Evolutionary conservation across 1,284 basidiomycete species (phyloP).

Genomic region (Cutaneotrichosporon cavernicola): DNA sequence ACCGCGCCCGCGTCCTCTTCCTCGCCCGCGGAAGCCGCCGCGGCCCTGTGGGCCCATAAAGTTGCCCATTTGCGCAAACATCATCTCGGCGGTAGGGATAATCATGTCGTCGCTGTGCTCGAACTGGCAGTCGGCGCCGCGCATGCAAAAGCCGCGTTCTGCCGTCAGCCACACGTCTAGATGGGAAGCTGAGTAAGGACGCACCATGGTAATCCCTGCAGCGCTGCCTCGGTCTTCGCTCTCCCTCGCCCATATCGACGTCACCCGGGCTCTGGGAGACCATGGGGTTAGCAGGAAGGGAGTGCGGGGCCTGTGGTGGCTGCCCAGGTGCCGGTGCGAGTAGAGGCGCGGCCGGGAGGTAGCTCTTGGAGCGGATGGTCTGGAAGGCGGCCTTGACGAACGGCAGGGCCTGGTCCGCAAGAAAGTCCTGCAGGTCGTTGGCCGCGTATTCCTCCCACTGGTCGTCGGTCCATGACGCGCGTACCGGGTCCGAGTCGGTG

Average conservation of each 20-base stretch:
- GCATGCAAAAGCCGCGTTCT: slow-evolving; percentile 87
- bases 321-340: slow-evolving; percentile 5
- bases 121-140: slow-evolving; percentile 86
- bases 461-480: slow-evolving; percentile 65
- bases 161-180: slow-evolving; percentile 12
- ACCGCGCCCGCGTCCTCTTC: slow-evolving; percentile 52
- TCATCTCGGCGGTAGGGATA: slow-evolving; percentile 57
- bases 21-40: slow-evolving; percentile 41
- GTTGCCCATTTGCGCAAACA: slow-evolving; percentile 46
- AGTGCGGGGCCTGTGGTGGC: slow-evolving; percentile 1
- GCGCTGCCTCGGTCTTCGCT: slow-evolving; percentile 20
- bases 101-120: slow-evolving; percentile 70
- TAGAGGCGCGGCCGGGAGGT: slow-evolving; percentile 54
- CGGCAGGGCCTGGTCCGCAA: slow-evolving; percentile 75
- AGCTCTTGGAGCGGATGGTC: slow-evolving; percentile 75
- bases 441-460: slow-evolving; percentile 75
- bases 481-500: slow-evolving; percentile 60
- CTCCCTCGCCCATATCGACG: slow-evolving; percentile 31
- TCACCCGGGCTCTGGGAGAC: slow-evolving; percentile 19
- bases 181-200: slow-evolving; percentile 45
- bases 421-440: slow-evolving; percentile 81
- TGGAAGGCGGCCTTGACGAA: slow-evolving; percentile 85
- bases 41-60: slow-evolving; percentile 54
- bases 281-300: slow-evolving; percentile 15
- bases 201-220: slow-evolving; percentile 87